These are phyloP conservation scores for Musa beccarii DNA, from an alignment of 176 grass and related monocot genomes.

Conservation along the genomic window DNA sequence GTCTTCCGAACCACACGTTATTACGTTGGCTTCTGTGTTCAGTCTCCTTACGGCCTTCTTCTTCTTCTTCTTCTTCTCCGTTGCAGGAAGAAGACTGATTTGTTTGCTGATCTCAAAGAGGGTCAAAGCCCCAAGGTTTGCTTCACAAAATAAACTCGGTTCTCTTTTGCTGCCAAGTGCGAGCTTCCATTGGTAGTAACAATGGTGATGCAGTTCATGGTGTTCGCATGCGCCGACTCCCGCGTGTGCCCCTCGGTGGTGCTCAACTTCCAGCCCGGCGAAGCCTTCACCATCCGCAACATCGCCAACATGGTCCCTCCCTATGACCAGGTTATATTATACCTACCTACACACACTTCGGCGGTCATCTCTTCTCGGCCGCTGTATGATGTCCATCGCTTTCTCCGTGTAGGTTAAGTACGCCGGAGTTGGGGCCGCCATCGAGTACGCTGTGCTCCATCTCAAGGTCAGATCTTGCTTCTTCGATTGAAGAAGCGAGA, in stretches of 20 bases:
- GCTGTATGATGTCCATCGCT: background rate
- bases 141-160: background rate
- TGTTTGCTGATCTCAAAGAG: background rate
- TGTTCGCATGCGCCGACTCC: constrained; percentile 41
- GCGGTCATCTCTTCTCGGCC: too few species aligned
- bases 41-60: too few species aligned
- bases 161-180: background rate
- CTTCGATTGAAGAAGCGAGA: background rate
- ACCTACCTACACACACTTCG: too few species aligned
- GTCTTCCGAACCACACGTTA: background rate
- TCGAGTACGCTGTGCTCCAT: constrained; percentile 35
- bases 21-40: too few species aligned
- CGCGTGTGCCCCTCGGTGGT: constrained; percentile 34
- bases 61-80: background rate
- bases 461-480: constrained; percentile 28
- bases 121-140: constrained; percentile 13
- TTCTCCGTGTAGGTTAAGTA: constrained; percentile 22
- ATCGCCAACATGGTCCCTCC: constrained; percentile 38
- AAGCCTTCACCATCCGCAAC: constrained; percentile 44
- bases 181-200: background rate
- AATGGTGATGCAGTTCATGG: constrained; percentile 29
- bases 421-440: constrained; percentile 23
- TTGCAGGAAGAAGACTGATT: constrained; percentile 7
- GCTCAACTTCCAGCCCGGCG: constrained; percentile 31
- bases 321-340: constrained; percentile 15